Evolutionary conservation across 305 asterid genomes (phyloP), one percentile per base, ranked within the genome.

Genomic region (Fraxinus platypoda): DNA sequence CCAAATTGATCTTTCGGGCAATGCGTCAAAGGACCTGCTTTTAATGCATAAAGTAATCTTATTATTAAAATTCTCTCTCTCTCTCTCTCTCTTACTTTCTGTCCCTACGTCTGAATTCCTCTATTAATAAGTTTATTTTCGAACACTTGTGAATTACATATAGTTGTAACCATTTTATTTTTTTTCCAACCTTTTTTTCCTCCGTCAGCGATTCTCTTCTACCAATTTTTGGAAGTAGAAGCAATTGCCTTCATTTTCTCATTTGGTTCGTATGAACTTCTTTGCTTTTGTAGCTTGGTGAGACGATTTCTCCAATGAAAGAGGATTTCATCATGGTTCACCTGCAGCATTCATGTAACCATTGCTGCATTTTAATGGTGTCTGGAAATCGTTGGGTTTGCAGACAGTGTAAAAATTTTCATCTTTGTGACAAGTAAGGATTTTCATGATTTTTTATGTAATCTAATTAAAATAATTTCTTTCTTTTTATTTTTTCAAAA

Each of bases 261-360:
- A 59, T 59, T 59, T 59, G 70, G 30, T 59, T 59, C 70, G 12
- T 59, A 59, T 21, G 13, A 68, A 59, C 64, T 71, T 84, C 31
- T 75, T 49, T 87, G 37, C 88, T 80, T 73, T 81, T 84, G 89
- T 89, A 96, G 99, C 99, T 96, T 87, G 98, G 99, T 30, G 99
- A 94, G 88, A 93, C 99, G 75, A 96, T 96, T 81, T 89, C 89
- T 73, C 96, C 97, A 4, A 94, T 96, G 99, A 96, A 94, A 91
- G 99, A 96, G 89, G 99, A 96, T 84, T 96, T 96, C 81, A 96
- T 96, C 90, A 96, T 96, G 99, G 98, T 96, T 83, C 98, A 96
- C 92, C 88, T 96, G 81, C 99, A 96, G 86, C 90, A 90, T 82
- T 87, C 98, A 21, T 96, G 99, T 87, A 87, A 89, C 30, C 99